A percentile compares a stretch with the other conserved stretches of the same genome.
Evolutionary conservation across 2,329 filamentous ascomycete genomes (phyloP).

Genomic region (Diaporthe amygdali): DNA sequence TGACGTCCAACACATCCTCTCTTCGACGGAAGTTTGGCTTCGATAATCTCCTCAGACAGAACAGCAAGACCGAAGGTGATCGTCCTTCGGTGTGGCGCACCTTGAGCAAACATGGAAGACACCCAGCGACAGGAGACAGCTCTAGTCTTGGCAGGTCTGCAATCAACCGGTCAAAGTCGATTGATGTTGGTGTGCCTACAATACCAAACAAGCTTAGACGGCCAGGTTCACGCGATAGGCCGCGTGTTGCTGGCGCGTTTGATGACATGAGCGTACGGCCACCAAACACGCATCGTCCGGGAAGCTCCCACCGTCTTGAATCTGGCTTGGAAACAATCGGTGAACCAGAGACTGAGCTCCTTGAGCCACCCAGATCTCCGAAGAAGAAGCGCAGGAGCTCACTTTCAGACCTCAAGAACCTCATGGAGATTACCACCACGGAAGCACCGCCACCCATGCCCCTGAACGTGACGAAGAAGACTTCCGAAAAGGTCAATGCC

Average conservation of each 20-base stretch:
- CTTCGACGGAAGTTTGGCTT: slow-evolving; percentile 85
- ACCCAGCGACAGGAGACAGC: slow-evolving; percentile 62
- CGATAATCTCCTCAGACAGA: slow-evolving; percentile 76
- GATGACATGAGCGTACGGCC: slow-evolving; percentile 50
- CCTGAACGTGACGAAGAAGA: slow-evolving; percentile 57
- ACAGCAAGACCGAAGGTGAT: slow-evolving; percentile 75
- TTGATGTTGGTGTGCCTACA: slow-evolving; percentile 65
- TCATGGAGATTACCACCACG: slow-evolving; percentile 67
- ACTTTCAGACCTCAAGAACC: slow-evolving; percentile 76
- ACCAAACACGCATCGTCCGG: slow-evolving; percentile 49
- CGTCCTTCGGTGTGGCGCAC: slow-evolving; percentile 83
- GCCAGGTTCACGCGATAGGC: slow-evolving; percentile 64
- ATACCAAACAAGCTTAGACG: slow-evolving; percentile 57
- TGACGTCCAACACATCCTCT: slow-evolving; percentile 87
- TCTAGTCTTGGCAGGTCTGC: slow-evolving; percentile 71
- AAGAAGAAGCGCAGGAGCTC: slow-evolving; percentile 90
- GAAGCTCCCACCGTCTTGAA: slow-evolving; percentile 57
- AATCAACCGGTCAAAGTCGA: slow-evolving; percentile 75
- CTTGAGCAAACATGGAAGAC: slow-evolving; percentile 80
- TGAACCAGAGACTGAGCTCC: slow-evolving; percentile 55
- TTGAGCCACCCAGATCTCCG: slow-evolving; percentile 42
- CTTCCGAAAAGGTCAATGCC: slow-evolving; percentile 63
- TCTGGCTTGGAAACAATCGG: slow-evolving; percentile 60
- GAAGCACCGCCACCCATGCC: slow-evolving; percentile 50
- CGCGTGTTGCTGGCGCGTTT: slow-evolving; percentile 66